phyloP scores from a whole-genome alignment of 495 filamentous ascomycete genomes.

The Penicillium parvum region DNA sequence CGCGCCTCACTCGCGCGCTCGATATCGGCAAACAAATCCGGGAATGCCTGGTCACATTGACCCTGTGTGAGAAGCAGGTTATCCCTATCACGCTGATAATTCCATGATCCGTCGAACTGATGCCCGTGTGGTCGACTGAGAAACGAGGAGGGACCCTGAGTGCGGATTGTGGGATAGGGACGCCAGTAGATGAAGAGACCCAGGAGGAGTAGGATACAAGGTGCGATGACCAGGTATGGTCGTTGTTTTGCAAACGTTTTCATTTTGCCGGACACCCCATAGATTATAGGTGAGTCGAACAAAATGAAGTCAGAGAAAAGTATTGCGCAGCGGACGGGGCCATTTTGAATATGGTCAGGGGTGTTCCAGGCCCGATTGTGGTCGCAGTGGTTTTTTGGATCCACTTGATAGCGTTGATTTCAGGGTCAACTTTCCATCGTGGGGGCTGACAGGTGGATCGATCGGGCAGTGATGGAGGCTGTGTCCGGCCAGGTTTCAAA shows the following conservation, averaged over 20 bases:
- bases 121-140: conserved; percentile 1
- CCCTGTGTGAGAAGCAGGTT: conserved; percentile 20
- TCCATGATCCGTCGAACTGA: conserved; percentile 16
- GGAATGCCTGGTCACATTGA: conserved; percentile 32
- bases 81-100: conserved; percentile 17
- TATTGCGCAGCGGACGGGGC: too few species aligned
- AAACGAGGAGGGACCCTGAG: neutral
- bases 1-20: conserved; percentile 23
- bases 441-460: too few species aligned
- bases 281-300: too few species aligned
- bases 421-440: too few species aligned
- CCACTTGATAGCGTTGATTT: too few species aligned
- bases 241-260: neutral
- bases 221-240: neutral
- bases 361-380: too few species aligned
- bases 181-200: neutral
- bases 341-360: too few species aligned
- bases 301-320: too few species aligned
- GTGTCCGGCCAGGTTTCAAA: too few species aligned
- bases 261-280: too few species aligned
- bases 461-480: too few species aligned
- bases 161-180: neutral
- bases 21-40: conserved; percentile 31
- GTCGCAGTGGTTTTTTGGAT: too few species aligned
- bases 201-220: neutral